Conservation (phyloP, 2,329 filamentous ascomycete genomes). For the Trichophyton mentagrophytes region DNA sequence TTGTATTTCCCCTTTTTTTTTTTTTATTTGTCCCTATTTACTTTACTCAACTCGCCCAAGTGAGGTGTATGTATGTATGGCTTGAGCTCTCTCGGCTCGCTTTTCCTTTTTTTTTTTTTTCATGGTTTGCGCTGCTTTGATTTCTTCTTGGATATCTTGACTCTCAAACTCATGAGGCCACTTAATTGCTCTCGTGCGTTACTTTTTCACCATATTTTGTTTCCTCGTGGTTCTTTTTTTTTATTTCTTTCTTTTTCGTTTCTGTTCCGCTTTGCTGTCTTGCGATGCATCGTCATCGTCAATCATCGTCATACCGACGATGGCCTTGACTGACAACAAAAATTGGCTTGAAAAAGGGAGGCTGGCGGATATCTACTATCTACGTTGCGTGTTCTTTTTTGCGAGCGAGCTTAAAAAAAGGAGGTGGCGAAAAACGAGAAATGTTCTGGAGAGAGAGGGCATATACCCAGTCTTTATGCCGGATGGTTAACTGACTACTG, state of each 20-base stretch:
- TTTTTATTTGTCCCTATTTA: not conserved
- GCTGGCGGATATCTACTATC: not conserved
- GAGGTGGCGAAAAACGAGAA: not conserved
- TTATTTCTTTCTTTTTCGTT: no score
- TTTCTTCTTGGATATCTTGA: not conserved
- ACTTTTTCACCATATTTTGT: not conserved
- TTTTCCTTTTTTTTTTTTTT: not conserved
- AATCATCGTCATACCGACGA: not conserved
- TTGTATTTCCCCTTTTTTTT: not conserved
- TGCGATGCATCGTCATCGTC: not conserved
- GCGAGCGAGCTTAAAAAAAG: not conserved
- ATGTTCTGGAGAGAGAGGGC: not conserved
- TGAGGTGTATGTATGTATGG: slow-evolving; percentile 1
- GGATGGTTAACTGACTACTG: not conserved
- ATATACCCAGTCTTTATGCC: not conserved
- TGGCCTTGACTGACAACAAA: not conserved
- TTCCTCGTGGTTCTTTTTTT: not conserved
- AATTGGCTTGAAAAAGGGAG: not conserved
- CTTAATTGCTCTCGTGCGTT: not conserved
- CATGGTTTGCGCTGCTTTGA: not conserved
- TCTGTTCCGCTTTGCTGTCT: not conserved
- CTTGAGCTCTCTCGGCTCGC: not conserved
- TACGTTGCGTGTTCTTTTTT: not conserved
- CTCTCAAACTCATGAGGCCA: not conserved
- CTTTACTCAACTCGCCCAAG: not conserved